A percentile compares a stretch with the other conserved stretches of the same genome.
phyloP scores from a whole-genome alignment of 2,329 filamentous ascomycete genomes.

The Ophiostoma montium region DNA sequence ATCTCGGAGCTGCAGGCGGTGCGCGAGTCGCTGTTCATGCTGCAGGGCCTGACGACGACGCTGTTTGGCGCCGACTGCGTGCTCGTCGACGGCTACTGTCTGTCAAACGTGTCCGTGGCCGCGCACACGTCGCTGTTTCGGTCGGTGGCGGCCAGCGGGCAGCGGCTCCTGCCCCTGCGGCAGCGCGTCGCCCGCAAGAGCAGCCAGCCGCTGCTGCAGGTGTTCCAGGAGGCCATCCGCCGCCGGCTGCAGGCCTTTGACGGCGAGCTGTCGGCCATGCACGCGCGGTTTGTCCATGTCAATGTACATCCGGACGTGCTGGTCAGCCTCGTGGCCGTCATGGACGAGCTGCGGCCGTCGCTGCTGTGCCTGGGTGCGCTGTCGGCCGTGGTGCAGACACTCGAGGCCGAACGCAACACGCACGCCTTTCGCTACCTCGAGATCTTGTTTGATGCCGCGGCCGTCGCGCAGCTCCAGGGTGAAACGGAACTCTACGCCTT shows the following conservation, averaged over 20 bases:
- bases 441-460: conserved; percentile 57
- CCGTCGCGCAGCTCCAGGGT: conserved; percentile 54
- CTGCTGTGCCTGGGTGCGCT: conserved; percentile 45
- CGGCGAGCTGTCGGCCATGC: conserved; percentile 38
- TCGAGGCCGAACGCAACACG: conserved; percentile 33
- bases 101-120: conserved; percentile 34
- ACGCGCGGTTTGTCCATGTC: conserved; percentile 40
- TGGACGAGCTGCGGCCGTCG: conserved; percentile 38
- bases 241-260: conserved; percentile 46
- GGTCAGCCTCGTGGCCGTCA: conserved; percentile 52
- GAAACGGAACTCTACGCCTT: conserved; percentile 46
- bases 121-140: conserved; percentile 34
- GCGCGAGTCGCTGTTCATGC: conserved; percentile 73
- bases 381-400: conserved; percentile 43
- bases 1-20: conserved; percentile 61
- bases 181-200: conserved; percentile 22
- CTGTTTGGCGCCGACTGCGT: conserved; percentile 41
- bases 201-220: conserved; percentile 43
- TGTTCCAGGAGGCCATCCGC: conserved; percentile 52
- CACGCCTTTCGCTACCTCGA: conserved; percentile 65
- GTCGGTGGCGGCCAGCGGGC: conserved; percentile 32
- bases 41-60: conserved; percentile 62
- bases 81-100: conserved; percentile 29
- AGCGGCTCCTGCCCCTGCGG: conserved; percentile 31
- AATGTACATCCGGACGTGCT: conserved; percentile 28